Percentiles rank a stretch among this genome's conserved stretches.
These are phyloP conservation scores for Scenedesmus sp. DNA, from an alignment of 163 green algal species.

Conservation along the genomic window DNA sequence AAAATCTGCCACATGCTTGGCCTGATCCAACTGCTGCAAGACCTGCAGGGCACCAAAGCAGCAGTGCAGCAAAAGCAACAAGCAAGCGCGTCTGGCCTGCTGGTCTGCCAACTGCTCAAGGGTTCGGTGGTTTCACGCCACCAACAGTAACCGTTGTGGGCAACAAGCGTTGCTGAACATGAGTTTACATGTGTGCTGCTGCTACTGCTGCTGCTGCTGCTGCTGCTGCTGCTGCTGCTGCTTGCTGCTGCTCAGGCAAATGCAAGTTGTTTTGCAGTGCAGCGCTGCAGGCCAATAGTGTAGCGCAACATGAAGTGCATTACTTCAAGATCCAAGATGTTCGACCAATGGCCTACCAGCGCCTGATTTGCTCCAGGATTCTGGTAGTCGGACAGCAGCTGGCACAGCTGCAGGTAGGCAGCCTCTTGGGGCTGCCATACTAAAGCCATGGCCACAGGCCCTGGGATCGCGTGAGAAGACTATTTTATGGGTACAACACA, in stretches of 20 bases:
- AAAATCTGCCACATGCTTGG: conserved; percentile 90
- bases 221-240: no score
- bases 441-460: conserved; percentile 28
- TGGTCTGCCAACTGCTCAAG: no score
- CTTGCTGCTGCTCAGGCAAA: background rate
- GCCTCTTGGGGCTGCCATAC: conserved; percentile 76
- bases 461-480: background rate
- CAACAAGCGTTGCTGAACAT: background rate
- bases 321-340: background rate
- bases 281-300: background rate
- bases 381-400: conserved; percentile 83
- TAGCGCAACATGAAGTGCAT: background rate
- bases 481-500: background rate
- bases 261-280: background rate
- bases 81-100: background rate
- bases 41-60: conserved; percentile 74
- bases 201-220: no score
- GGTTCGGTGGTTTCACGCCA: no score
- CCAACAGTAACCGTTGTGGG: no score
- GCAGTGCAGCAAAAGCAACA: background rate
- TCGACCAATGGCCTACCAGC: conserved; percentile 66
- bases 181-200: background rate
- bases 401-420: conserved; percentile 79
- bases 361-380: conserved; percentile 85
- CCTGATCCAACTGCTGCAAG: conserved; percentile 88